phyloP scores from a whole-genome alignment of 2,329 filamentous ascomycete genomes.

The Pseudocercospora eumusae region DNA sequence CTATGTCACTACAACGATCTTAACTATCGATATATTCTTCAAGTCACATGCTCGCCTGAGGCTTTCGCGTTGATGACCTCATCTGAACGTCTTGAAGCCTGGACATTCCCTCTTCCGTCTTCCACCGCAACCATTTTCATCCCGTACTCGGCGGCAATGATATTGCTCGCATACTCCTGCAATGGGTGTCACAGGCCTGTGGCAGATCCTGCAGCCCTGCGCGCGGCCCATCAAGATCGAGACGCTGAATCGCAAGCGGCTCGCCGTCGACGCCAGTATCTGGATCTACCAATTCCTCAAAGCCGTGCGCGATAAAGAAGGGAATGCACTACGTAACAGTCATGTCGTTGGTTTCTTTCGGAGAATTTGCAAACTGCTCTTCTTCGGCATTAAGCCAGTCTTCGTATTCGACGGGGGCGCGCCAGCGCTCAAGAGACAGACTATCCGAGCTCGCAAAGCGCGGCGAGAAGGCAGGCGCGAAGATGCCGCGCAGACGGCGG shows the following conservation, averaged over 20 bases:
- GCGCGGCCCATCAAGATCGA: conserved; percentile 95
- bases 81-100: not conserved
- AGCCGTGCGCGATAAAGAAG: conserved; percentile 96
- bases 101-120: not conserved
- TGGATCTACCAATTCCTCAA: conserved; percentile 99
- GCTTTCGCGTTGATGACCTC: conserved; percentile 8
- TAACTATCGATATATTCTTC: not conserved
- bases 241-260: conserved; percentile 91
- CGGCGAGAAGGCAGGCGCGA: conserved; percentile 85
- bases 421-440: conserved; percentile 85
- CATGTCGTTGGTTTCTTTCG: conserved; percentile 98
- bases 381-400: conserved; percentile 92
- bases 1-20: too few relatives aligned
- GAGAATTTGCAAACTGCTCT: conserved; percentile 94
- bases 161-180: not conserved
- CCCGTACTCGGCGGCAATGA: not conserved
- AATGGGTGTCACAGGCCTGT: conserved; percentile 98
- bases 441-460: conserved; percentile 74
- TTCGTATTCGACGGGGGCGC: conserved; percentile 98
- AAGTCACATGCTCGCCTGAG: not conserved
- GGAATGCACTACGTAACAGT: conserved; percentile 91
- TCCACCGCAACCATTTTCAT: not conserved
- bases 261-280: conserved; percentile 96
- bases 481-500: conserved; percentile 88
- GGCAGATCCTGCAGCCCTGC: conserved; percentile 93